These are phyloP conservation scores for Boechera retrofracta DNA, from an alignment of 345 rosid species.

Conservation along the genomic window DNA sequence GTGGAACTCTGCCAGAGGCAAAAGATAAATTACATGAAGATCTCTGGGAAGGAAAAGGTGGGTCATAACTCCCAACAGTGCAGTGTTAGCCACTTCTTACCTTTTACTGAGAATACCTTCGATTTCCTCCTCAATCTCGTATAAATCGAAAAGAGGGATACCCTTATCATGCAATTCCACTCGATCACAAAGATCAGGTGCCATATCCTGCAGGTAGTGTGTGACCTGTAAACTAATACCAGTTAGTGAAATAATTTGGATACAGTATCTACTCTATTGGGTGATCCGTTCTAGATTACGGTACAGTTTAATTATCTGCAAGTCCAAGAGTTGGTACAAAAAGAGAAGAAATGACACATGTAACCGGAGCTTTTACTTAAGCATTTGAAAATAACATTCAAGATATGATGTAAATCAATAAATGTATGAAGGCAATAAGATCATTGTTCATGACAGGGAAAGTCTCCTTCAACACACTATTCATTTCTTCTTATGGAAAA, in stretches of 20 bases:
- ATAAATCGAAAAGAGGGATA: slow-evolving; percentile 86
- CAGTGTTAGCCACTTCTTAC: slow-evolving; percentile 47
- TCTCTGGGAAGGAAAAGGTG: slow-evolving; percentile 15
- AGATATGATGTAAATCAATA: not conserved
- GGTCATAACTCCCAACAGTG: slow-evolving; percentile 12
- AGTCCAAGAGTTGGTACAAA: slow-evolving; percentile 23
- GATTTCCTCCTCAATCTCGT: slow-evolving; percentile 84
- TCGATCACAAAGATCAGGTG: slow-evolving; percentile 90
- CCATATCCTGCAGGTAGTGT: slow-evolving; percentile 95
- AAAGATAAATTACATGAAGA: slow-evolving; percentile 27
- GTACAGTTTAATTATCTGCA: slow-evolving; percentile 18
- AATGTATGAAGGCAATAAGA: slow-evolving; percentile 5
- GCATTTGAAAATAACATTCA: slow-evolving; percentile 22
- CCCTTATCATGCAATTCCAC: slow-evolving; percentile 80
- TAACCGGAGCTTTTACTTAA: not conserved
- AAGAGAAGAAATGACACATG: slow-evolving; percentile 11
- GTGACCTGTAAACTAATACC: slow-evolving; percentile 68
- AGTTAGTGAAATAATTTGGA: slow-evolving; percentile 37
- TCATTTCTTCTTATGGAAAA: not conserved
- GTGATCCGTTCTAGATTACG: not conserved
- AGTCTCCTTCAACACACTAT: not conserved
- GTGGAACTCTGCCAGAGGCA: slow-evolving; percentile 68
- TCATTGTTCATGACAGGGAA: slow-evolving; percentile 13
- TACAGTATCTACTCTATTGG: not conserved
- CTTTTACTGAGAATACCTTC: slow-evolving; percentile 88